Evolutionary conservation across 2,329 filamentous ascomycete genomes (phyloP).

Genomic region (Gremmenia infestans): DNA sequence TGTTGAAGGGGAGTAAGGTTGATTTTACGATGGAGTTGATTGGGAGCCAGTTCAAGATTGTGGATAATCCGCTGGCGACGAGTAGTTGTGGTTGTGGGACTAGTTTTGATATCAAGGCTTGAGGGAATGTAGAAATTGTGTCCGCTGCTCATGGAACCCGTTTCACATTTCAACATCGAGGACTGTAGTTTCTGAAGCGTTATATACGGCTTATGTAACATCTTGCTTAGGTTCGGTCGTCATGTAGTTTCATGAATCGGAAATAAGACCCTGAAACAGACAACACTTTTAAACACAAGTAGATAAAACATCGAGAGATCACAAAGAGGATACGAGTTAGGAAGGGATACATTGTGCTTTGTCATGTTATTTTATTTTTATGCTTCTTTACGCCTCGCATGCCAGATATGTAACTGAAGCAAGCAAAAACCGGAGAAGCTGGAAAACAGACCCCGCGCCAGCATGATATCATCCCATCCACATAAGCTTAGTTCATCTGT

Average conservation of each 20-base stretch:
- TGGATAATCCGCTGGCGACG: constrained; percentile 84
- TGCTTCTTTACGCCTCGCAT: constrained; percentile 24
- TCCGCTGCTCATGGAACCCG: not conserved
- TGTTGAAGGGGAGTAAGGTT: constrained; percentile 89
- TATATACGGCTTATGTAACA: too few species aligned
- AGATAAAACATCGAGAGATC: not conserved
- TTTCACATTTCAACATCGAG: too few species aligned
- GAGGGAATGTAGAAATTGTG: constrained; percentile 12
- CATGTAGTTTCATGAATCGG: too few species aligned
- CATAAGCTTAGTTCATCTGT: constrained; percentile 83
- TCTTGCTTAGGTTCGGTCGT: too few species aligned
- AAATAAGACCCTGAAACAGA: too few species aligned
- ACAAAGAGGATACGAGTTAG: constrained; percentile 6
- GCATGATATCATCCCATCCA: constrained; percentile 5
- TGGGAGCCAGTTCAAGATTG: constrained; percentile 91
- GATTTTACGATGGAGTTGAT: constrained; percentile 97
- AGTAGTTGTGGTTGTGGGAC: constrained; percentile 97
- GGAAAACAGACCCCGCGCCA: constrained; percentile 8
- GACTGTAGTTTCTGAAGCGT: too few species aligned
- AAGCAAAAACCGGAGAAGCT: constrained; percentile 6
- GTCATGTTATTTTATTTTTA: constrained; percentile 17
- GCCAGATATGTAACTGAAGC: constrained; percentile 15
- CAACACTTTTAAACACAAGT: too few species aligned
- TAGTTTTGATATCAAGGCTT: constrained; percentile 88
- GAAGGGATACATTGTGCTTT: not conserved